Percentiles rank a stretch among this genome's conserved stretches.
Evolutionary conservation across 192 early-diverging fungal species (phyloP).

Genomic region (Coemansia sp.): DNA sequence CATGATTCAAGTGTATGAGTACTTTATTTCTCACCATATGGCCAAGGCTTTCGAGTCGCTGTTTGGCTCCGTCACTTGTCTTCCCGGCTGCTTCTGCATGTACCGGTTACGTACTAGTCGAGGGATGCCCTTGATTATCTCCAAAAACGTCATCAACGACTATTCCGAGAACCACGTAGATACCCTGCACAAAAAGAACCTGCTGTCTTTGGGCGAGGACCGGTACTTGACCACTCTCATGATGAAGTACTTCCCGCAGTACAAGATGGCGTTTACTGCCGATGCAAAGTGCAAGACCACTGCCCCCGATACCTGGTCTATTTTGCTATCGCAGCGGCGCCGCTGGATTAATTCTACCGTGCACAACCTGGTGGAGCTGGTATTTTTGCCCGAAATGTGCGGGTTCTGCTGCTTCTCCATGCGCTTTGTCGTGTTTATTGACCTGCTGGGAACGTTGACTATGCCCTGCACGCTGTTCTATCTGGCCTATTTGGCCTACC

Average conservation of each 20-base stretch:
- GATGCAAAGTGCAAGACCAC: conserved; percentile 87
- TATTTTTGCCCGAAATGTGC: conserved; percentile 83
- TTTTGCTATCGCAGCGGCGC: conserved; percentile 89
- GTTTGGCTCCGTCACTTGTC: conserved; percentile 80
- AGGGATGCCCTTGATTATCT: conserved; percentile 75
- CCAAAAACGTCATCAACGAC: conserved; percentile 74
- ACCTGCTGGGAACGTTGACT: conserved; percentile 78
- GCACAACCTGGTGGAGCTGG: conserved; percentile 90
- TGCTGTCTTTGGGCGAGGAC: conserved; percentile 94
- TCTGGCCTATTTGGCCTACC: conserved; percentile 71
- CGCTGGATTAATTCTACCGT: conserved; percentile 99
- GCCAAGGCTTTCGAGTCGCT: conserved; percentile 89
- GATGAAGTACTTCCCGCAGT: conserved; percentile 96
- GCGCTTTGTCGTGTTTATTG: conserved; percentile 93
- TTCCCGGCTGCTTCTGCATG: conserved; percentile 87
- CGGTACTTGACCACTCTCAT: conserved; percentile 94
- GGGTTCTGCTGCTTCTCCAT: conserved; percentile 97
- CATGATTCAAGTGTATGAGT: conserved; percentile 97
- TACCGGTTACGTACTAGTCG: conserved; percentile 71
- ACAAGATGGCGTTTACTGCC: conserved; percentile 85
- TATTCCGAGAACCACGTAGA: conserved; percentile 91
- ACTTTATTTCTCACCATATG: conserved; percentile 89
- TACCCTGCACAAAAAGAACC: conserved; percentile 96
- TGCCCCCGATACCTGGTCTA: conserved; percentile 81
- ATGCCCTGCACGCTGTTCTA: conserved; percentile 81